phyloP scores from a whole-genome alignment of 2,329 filamentous ascomycete species.

The Pseudogymnoascus destructans region DNA sequence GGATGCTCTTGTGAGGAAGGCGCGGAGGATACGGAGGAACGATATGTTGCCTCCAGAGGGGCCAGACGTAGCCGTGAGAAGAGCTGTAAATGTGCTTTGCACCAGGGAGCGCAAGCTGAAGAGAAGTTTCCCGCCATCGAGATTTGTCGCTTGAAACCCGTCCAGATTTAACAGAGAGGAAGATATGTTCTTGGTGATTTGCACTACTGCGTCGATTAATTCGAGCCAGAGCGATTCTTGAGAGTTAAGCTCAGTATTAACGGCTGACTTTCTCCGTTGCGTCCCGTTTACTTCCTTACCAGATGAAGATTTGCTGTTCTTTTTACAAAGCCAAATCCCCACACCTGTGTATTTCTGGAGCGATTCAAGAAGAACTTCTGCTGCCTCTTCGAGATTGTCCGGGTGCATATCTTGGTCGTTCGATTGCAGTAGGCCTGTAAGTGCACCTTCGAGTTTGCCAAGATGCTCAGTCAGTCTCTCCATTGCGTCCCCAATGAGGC shows the following conservation, averaged over 20 bases:
- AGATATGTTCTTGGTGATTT: slow-evolving; percentile 51
- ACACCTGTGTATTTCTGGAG: slow-evolving; percentile 85
- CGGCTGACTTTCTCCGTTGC: slow-evolving; percentile 30
- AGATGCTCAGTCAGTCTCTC: slow-evolving; percentile 71
- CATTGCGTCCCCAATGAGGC: slow-evolving; percentile 73
- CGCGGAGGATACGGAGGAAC: slow-evolving; percentile 78
- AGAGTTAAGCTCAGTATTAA: slow-evolving; percentile 33
- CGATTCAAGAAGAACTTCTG: slow-evolving; percentile 60
- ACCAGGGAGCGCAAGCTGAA: slow-evolving; percentile 63
- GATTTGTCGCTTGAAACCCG: slow-evolving; percentile 15
- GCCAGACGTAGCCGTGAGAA: slow-evolving; percentile 61
- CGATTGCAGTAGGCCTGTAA: slow-evolving; percentile 59
- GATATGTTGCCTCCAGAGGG: slow-evolving; percentile 43
- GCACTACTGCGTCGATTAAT: slow-evolving; percentile 46
- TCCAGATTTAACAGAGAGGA: slow-evolving; percentile 35
- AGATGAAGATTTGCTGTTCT: slow-evolving; percentile 52
- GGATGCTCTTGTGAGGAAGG: slow-evolving; percentile 75
- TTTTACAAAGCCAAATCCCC: slow-evolving; percentile 90
- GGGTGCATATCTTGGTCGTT: slow-evolving; percentile 42
- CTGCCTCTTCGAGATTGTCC: slow-evolving; percentile 45
- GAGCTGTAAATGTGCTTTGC: slow-evolving; percentile 79
- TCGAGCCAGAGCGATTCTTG: slow-evolving; percentile 48
- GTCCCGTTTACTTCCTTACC: slow-evolving; percentile 20
- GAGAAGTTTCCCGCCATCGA: slow-evolving; percentile 50
- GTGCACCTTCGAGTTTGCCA: slow-evolving; percentile 61